Conservation (phyloP, 1,139 yeast genomes). For the Taphrina communis region DNA sequence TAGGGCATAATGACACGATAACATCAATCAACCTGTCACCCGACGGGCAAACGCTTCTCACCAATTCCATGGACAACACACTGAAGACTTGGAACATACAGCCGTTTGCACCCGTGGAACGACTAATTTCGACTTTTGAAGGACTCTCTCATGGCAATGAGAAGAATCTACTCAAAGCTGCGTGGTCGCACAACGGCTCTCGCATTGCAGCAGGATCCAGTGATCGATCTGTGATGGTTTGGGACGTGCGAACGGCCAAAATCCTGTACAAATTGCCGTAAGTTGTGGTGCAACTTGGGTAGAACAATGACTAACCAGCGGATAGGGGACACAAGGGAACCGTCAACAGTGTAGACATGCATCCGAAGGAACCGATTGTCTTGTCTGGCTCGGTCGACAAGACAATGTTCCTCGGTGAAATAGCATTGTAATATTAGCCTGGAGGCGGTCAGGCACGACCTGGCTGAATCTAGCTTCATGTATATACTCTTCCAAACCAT, state of each 20-base stretch:
- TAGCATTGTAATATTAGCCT: conserved; percentile 26
- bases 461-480: neutral
- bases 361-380: conserved; percentile 41
- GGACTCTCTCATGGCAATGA: conserved; percentile 66
- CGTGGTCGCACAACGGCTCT: conserved; percentile 55
- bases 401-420: conserved; percentile 48
- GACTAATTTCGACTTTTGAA: conserved; percentile 59
- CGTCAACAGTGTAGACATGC: conserved; percentile 30
- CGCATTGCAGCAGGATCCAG: conserved; percentile 65
- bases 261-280: conserved; percentile 61
- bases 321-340: conserved; percentile 30
- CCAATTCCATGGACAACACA: conserved; percentile 65
- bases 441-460: neutral
- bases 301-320: neutral
- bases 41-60: conserved; percentile 59
- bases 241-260: conserved; percentile 65
- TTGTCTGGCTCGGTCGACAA: conserved; percentile 49
- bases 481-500: neutral
- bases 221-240: conserved; percentile 63
- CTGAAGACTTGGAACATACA: conserved; percentile 65
- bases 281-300: conserved; percentile 52
- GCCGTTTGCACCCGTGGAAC: conserved; percentile 54
- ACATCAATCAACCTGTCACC: conserved; percentile 61
- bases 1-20: conserved; percentile 59
- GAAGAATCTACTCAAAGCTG: conserved; percentile 59